Percentiles rank a stretch among this genome's conserved stretches.
phyloP scores from a whole-genome alignment of 2,329 filamentous ascomycete genomes.

The Canariomyces notabilis region DNA sequence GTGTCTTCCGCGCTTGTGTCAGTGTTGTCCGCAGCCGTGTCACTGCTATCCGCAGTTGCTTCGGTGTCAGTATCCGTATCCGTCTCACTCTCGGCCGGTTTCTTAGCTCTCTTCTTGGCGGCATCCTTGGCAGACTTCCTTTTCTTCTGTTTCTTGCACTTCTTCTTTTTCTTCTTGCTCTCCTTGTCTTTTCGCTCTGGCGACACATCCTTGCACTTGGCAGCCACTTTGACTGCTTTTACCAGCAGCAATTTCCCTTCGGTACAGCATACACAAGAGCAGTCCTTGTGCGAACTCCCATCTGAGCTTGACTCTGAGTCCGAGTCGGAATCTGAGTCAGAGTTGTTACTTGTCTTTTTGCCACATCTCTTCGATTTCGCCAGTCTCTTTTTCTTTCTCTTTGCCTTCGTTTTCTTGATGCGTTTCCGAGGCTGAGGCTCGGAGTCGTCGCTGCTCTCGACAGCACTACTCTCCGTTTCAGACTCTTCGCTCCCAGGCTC shows the following conservation, averaged over 20 bases:
- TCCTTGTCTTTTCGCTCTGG: background rate
- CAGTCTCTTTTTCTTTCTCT: constrained; percentile 13
- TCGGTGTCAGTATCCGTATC: constrained; percentile 8
- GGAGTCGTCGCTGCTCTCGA: constrained; percentile 8
- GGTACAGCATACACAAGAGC: constrained; percentile 32
- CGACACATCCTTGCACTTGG: constrained; percentile 9
- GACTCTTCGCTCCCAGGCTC: background rate
- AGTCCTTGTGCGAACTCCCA: constrained; percentile 29
- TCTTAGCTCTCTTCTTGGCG: background rate
- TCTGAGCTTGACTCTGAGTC: constrained; percentile 2
- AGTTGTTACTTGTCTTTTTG: constrained; percentile 4
- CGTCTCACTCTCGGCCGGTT: background rate
- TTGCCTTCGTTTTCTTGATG: constrained; percentile 11
- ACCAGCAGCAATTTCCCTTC: constrained; percentile 26
- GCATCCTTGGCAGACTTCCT: constrained; percentile 7
- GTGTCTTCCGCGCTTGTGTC: too few relatives aligned
- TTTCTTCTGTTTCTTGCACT: constrained; percentile 6
- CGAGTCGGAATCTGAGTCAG: background rate
- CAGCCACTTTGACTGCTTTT: constrained; percentile 14
- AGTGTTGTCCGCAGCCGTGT: too few relatives aligned
- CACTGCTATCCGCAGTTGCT: background rate
- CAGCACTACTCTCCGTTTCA: constrained; percentile 1
- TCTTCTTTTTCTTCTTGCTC: background rate
- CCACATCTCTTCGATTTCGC: constrained; percentile 23
- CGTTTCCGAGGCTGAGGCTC: constrained; percentile 1